Evolutionary conservation across 73 alveolate genomes (phyloP).

Genomic region (Paramecium caudatum): DNA sequence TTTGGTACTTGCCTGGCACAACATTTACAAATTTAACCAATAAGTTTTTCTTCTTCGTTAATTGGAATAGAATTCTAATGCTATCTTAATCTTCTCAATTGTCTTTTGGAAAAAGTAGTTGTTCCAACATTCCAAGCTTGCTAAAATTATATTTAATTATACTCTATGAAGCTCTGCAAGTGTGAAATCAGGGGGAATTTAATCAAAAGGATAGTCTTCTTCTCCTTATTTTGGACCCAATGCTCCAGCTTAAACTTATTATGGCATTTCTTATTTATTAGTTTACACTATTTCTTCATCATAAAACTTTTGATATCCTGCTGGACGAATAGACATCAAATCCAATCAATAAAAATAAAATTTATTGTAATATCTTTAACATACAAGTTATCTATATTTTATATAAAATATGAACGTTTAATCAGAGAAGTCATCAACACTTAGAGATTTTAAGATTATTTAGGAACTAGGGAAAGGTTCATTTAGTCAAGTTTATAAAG

Average conservation of each 20-base stretch:
- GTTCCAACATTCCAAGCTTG: slow-evolving; percentile 69
- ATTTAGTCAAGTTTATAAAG: slow-evolving; percentile 75
- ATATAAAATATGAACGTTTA: slow-evolving; percentile 70
- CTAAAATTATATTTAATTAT: neutral
- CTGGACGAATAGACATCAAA: slow-evolving; percentile 16
- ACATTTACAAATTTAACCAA: slow-evolving; percentile 64
- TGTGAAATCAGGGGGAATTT: slow-evolving; percentile 59
- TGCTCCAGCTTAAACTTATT: slow-evolving; percentile 26
- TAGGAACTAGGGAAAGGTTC: slow-evolving; percentile 80
- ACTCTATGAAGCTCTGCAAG: slow-evolving; percentile 54
- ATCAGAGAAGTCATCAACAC: slow-evolving; percentile 42
- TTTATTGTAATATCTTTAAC: too few relatives aligned
- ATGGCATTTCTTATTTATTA: neutral
- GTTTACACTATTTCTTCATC: slow-evolving; percentile 6
- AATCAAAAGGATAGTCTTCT: slow-evolving; percentile 4
- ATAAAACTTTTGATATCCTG: neutral
- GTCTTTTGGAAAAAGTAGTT: neutral
- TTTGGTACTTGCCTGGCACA: slow-evolving; percentile 61
- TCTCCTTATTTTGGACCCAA: neutral
- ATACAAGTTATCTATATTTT: too few relatives aligned
- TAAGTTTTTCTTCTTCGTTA: neutral
- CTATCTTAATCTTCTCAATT: slow-evolving; percentile 4
- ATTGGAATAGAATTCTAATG: neutral
- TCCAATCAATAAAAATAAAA: slow-evolving; percentile 22
- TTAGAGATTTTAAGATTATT: slow-evolving; percentile 73